Base-by-base conservation (phyloP, 257 asterid species). In the Ocimum tenuiflorum region DNA sequence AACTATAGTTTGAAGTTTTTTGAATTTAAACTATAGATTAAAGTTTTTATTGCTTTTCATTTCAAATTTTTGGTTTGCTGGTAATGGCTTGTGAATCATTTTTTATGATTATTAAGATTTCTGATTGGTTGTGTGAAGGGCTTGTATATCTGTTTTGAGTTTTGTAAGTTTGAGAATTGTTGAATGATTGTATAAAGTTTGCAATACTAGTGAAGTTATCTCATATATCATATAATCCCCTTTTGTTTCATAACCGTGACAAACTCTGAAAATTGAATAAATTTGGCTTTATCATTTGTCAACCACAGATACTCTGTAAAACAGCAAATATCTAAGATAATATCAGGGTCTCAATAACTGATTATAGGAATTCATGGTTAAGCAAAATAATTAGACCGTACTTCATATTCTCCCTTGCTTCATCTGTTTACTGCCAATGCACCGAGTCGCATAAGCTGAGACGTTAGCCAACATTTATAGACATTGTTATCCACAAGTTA, bases 141-240 rank as follows among this genome's bases (percentile, higher is more conserved):
- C 65, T 35, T 73, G 73, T 24, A 43, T 67, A 43, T 60, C 13
- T 68, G 17, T 11, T 35, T n/a, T 43, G 60, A 71, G 54, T 63
- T 39, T 6, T 57, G 48, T 61, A n/a, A 5, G 31, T 73, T 61
- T 42, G 69, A 35, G 42, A 56, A 63, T 35, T 60, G 57, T 65
- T 63, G 29, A 43, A 18, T 27, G 17, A 29, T 58, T 31, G 6
- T 60, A 41, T 68, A 41, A 10, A 64, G 36, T 68, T 42, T 72
- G 73, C 36, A 48, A 47, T 76, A 36, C 62, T 75, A 33, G n/a
- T n/a, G n/a, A n/a, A n/a, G n/a, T 48, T 49, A 11, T 63, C 43
- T 33, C 31, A 43, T 43, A 23, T 24, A 2, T 36, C 29, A 23
- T 60, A 47, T 15, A 36, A 29, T 36, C 51, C 35, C 15, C 19